Percentiles rank a stretch among this genome's conserved stretches.
Conservation (phyloP, 805 yeast genomes). For the Kluyveromyces nonfermentans region DNA sequence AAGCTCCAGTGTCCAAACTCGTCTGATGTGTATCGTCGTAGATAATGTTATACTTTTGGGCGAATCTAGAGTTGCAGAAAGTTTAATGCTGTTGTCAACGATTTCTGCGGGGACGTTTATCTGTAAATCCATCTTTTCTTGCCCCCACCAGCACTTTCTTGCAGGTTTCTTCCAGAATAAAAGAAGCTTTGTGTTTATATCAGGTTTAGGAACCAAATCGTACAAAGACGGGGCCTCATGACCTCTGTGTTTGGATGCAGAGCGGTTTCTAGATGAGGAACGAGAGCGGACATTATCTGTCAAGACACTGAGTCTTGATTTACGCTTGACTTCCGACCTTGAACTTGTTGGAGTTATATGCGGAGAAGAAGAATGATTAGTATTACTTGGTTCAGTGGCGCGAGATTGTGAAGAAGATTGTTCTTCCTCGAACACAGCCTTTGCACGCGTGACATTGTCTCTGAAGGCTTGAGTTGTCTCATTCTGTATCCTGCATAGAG, state of each 20-base stretch:
- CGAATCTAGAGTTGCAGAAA: conserved; percentile 1
- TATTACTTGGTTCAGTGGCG: neutral
- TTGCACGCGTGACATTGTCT: conserved; percentile 15
- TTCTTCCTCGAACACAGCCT: conserved; percentile 17
- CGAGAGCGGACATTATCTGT: conserved; percentile 53
- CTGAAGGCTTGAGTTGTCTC: conserved; percentile 29
- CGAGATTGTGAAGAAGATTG: too few species aligned
- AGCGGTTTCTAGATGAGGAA: conserved; percentile 42
- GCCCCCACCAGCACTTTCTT: conserved; percentile 97
- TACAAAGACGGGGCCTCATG: conserved; percentile 30
- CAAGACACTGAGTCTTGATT: conserved; percentile 50
- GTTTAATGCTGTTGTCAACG: conserved; percentile 6
- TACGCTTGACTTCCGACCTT: conserved; percentile 32
- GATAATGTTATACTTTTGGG: conserved; percentile 24
- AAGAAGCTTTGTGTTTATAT: conserved; percentile 52
- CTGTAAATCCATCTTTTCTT: conserved; percentile 41
- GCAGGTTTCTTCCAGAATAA: conserved; percentile 98
- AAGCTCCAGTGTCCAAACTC: conserved; percentile 95
- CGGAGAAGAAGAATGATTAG: conserved; percentile 1
- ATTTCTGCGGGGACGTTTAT: conserved; percentile 27
- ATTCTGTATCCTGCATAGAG: conserved; percentile 33
- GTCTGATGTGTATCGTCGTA: conserved; percentile 72
- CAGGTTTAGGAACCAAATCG: conserved; percentile 28
- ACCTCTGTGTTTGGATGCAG: conserved; percentile 32
- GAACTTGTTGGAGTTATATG: conserved; percentile 6